These are phyloP conservation scores for Fusarium siculi DNA, from an alignment of 2,329 filamentous ascomycete species.

Conservation along the genomic window DNA sequence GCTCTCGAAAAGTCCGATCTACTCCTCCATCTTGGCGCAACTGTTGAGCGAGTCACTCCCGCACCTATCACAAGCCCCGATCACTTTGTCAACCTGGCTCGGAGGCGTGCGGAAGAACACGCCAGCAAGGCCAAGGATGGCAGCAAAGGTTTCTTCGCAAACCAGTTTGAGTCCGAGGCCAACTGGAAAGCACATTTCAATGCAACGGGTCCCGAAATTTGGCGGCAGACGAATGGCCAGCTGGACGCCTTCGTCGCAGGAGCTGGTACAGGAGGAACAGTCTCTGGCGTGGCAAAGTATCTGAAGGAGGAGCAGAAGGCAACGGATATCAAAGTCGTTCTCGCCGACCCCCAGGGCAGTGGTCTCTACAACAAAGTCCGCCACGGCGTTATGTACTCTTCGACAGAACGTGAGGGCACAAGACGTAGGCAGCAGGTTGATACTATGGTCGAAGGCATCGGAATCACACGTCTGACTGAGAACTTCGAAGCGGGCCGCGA, in stretches of 20 bases:
- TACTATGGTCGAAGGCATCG: conserved; percentile 94
- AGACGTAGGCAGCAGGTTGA: conserved; percentile 91
- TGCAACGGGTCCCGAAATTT: conserved; percentile 91
- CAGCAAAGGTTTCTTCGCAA: conserved; percentile 89
- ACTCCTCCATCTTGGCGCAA: conserved; percentile 87
- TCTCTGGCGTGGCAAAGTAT: conserved; percentile 85
- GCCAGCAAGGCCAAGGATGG: conserved; percentile 64
- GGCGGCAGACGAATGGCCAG: conserved; percentile 75
- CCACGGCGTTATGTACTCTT: conserved; percentile 94
- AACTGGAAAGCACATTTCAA: conserved; percentile 88
- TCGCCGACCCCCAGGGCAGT: conserved; percentile 94
- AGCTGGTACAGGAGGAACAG: conserved; percentile 93
- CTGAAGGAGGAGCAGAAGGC: conserved; percentile 76
- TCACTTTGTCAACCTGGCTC: conserved; percentile 94
- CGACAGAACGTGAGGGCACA: conserved; percentile 90
- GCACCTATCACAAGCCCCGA: conserved; percentile 92
- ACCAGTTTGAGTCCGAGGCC: conserved; percentile 92
- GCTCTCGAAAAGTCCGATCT: conserved; percentile 88
- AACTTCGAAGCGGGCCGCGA: conserved; percentile 92
- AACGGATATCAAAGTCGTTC: conserved; percentile 74
- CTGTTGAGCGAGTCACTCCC: conserved; percentile 90
- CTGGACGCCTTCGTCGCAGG: conserved; percentile 92
- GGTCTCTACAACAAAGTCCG: conserved; percentile 92
- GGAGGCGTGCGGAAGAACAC: conserved; percentile 79
- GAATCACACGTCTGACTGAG: conserved; percentile 91